Evolutionary conservation across 2,329 filamentous ascomycete species (phyloP), one percentile per base, ranked within the genome.

Genomic region (Ophioceras dolichostomum): DNA sequence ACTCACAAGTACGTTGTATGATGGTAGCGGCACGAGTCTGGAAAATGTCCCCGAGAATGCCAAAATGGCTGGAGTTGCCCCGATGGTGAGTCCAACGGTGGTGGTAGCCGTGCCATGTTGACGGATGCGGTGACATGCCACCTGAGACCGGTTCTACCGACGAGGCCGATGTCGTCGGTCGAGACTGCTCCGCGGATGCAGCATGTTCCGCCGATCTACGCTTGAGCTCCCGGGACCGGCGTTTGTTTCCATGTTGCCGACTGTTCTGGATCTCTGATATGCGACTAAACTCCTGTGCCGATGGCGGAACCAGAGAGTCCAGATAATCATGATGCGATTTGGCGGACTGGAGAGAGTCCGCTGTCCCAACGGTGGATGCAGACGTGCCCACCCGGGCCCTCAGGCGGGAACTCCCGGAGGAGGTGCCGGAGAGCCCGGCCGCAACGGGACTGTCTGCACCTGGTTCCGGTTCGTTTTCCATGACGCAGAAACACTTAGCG

Each of bases 1-100:
- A 26, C 22, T 26, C 12, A 26, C 22, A 93, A 19, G 78, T 81
- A 46, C 79, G 75, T 62, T 85, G 75, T 33, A 79, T 79, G 19
- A 74, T 49, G 17, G 60, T 62, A 4, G 73, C 74, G 3, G 75
- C 75, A 35, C 62, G 59, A 19, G 57, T 51, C 20, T 45, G 48
- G 7, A 52, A 33, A 18, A 45, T 32, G 4, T 50, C 47, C 5
- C 55, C 49, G 29, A 40, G 32, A 34, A 27, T 38, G 34, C 19
- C 19, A n/a, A 28, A 29, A 38, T 29, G 24, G 17, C 31, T 32
- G 20, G 28, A 32, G 27, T 6, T 16, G 12, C 32, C 32, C 21
- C 19, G 32, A 22, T 21, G 10, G 35, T 37, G n/a, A n/a, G n/a
- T n/a, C n/a, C n/a, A n/a, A n/a, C n/a, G n/a, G n/a, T n/a, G n/a